Evolutionary conservation across 331 rosid genomes (phyloP), one percentile per base, ranked within the genome.

Genomic region (Quercus lobata): DNA sequence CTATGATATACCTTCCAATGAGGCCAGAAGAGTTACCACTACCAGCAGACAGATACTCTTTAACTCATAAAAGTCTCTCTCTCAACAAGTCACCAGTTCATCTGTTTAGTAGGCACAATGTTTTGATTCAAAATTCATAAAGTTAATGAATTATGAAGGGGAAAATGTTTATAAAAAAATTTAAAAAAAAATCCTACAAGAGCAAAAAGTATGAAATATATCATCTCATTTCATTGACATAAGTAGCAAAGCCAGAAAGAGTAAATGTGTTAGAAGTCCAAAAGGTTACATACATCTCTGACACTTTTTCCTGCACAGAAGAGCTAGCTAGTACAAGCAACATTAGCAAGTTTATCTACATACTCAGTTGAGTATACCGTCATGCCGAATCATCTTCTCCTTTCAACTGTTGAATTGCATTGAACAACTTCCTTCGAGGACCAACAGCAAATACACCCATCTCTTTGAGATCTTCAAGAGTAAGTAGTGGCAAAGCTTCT

Each of bases 391-490:
- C 44, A n/a, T 60, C 73, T 54, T 71, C 80, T 54, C 54, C 77
- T 63, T 65, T 81, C 58, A 82, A 68, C 74, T 72, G 83, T 79
- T 71, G 81, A 57, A 82, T 85, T 72, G 86, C 88, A 29, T 74
- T 57, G 17, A 75, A 85, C 83, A 85, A 57, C 69, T 85, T 85
- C 56, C 84, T 82, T 9, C 82, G 73, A 49, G 87, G 70, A 49
- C 89, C 89, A 65, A 66, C 77, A 56, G 85, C 72, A 41, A 63
- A 72, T 29, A 85, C 71, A 7, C 87, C 89, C 25, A 83, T 83
- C 57, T 86, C 83, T 75, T 80, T 86, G 44, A 86, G 85, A 83
- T 86, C 89, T 70, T 83, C 83, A 34, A 83, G 78, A 6, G 87
- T 75, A 69, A 80, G 88, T 80, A 85, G 77, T 19, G 78, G 83